These are phyloP conservation scores for Lactarius tabidus DNA, from an alignment of 768 basidiomycete genomes.

Conservation along the genomic window DNA sequence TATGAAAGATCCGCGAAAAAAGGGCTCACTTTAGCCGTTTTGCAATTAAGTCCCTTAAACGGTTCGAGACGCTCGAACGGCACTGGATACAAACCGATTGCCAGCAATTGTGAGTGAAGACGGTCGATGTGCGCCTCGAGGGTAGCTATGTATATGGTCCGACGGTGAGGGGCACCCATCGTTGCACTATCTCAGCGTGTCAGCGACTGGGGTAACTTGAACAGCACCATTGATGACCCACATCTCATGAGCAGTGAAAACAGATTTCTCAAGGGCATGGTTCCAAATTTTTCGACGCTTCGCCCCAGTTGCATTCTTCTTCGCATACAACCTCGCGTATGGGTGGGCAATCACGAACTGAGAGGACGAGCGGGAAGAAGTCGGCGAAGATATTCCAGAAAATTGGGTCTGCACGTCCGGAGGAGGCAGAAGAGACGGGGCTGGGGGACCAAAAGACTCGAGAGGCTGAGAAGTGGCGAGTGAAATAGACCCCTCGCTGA, in stretches of 20 bases:
- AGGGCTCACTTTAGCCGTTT: conserved; percentile 61
- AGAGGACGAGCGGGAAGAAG: conserved; percentile 8
- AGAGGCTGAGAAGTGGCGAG: conserved; percentile 5
- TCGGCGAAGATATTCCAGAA: conserved; percentile 7
- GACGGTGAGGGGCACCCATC: conserved; percentile 61
- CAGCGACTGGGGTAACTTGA: background rate
- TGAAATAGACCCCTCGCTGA: conserved; percentile 21
- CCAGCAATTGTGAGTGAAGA: conserved; percentile 55
- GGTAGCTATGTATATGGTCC: conserved; percentile 67
- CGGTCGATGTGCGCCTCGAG: conserved; percentile 70
- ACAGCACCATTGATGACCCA: conserved; percentile 33
- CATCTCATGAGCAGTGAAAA: conserved; percentile 67
- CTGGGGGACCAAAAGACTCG: conserved; percentile 20
- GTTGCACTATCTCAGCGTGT: conserved; percentile 44
- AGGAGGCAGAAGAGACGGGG: conserved; percentile 25
- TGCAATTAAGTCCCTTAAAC: conserved; percentile 69
- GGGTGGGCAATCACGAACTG: conserved; percentile 50
- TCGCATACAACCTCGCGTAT: conserved; percentile 65
- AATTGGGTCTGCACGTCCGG: conserved; percentile 12
- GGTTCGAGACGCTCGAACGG: conserved; percentile 52
- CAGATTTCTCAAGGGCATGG: conserved; percentile 66
- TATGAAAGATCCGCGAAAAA: background rate
- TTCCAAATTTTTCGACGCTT: conserved; percentile 77
- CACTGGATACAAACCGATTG: conserved; percentile 54
- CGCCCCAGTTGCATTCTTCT: conserved; percentile 46